phyloP scores from a whole-genome alignment of 495 filamentous ascomycete species.

The Aspergillus nanangensis region DNA sequence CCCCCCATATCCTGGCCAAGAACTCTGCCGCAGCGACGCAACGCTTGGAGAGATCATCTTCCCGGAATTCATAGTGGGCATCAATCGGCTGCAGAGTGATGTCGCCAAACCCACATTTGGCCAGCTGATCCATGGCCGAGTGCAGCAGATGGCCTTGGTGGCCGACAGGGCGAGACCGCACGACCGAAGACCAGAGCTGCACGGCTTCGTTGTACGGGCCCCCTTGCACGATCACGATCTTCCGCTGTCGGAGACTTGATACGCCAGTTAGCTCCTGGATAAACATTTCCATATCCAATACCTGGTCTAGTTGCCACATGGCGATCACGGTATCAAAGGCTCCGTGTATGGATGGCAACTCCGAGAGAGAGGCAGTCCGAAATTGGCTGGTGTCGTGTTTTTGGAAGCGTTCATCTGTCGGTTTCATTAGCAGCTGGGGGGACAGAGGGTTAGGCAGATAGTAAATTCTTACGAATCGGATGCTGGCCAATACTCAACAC shows the following conservation, averaged over 20 bases:
- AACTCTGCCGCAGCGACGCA: too few relatives aligned
- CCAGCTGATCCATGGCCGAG: neutral
- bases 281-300: neutral
- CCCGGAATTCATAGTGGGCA: neutral
- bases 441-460: too few relatives aligned
- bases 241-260: neutral
- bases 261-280: neutral
- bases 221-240: neutral
- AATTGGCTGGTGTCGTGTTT: too few relatives aligned
- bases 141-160: neutral
- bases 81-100: neutral
- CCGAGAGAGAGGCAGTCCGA: too few relatives aligned
- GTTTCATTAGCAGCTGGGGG: too few relatives aligned
- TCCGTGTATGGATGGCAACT: too few relatives aligned
- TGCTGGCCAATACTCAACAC: too few relatives aligned
- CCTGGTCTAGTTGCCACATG: neutral
- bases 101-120: neutral
- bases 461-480: too few relatives aligned
- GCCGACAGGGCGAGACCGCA: neutral
- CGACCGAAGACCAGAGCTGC: neutral
- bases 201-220: neutral
- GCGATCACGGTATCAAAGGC: too few relatives aligned
- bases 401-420: too few relatives aligned
- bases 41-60: too few relatives aligned
- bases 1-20: too few relatives aligned